Base-by-base conservation (phyloP, 805 yeast species). In the Kuraishia hungarica region DNA sequence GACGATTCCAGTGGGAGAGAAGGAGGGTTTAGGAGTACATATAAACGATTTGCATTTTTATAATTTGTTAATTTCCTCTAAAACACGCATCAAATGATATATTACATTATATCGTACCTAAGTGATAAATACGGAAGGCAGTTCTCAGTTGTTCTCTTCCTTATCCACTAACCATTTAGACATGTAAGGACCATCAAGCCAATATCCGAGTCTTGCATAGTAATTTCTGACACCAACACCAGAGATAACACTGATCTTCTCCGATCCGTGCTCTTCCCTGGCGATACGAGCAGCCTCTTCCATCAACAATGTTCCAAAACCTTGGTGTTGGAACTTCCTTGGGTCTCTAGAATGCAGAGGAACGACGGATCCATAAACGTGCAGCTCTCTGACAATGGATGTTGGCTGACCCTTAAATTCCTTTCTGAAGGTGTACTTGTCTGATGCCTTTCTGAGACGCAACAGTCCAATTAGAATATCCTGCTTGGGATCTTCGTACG, bases 201-300 rank as follows among this genome's bases (percentile, higher is more conserved):
- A 81, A 71, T 94, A 94, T 2, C 99, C 99, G 58, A 94, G 76
- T 64, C 89, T 87, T 19, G 90, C 93, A 64, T 94, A 94, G 72
- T 94, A 94, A 68, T 93, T 94, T 67, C 99, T 81, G 46, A 94
- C 99, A 61, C 99, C 99, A 48, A 94, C 97, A 61, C 99, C 99
- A 39, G 96, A 86, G 62, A 94, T 94, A 54, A 94, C 99, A 67
- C 96, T 84, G 43, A 94, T 87, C 73, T 94, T 94, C 53, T 78
- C 75, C 3, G 96, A 86, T 0, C 97, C 96, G 68, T 94, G 99
- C 68, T 94, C 99, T 64, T 91, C 97, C 53, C 84, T 79, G 1
- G 99, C 94, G 57, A 94, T 94, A 60, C 97, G 80, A 64, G 90
- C 98, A 2, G 99, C 99, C 71, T 94, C 99, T 71, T 94, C 98